Evolutionary conservation across 2,329 filamentous ascomycete species (phyloP).

Genomic region (Aspergillus carbonarius): DNA sequence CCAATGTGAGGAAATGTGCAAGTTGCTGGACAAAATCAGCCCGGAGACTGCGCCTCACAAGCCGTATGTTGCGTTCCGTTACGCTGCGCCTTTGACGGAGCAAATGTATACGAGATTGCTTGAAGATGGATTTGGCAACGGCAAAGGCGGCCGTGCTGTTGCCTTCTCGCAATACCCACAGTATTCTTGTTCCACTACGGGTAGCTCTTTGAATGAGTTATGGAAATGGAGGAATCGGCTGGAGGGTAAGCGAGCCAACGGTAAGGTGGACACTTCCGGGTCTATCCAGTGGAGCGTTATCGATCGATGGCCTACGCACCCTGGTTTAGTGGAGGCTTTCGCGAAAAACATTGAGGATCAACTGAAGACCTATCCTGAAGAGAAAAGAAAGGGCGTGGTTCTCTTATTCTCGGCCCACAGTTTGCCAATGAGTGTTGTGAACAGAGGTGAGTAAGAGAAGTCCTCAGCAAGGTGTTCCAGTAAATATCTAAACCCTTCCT

Average conservation of each 20-base stretch:
- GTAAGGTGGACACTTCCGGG: conserved; percentile 58
- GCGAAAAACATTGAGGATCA: conserved; percentile 88
- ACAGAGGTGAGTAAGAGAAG: conserved; percentile 62
- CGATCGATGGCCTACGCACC: conserved; percentile 93
- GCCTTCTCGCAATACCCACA: conserved; percentile 98
- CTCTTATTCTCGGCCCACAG: conserved; percentile 94
- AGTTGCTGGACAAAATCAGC: conserved; percentile 84
- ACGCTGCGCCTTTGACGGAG: conserved; percentile 89
- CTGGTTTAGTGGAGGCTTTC: conserved; percentile 86
- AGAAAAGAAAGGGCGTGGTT: conserved; percentile 75
- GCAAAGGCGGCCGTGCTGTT: conserved; percentile 87
- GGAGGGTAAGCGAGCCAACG: conserved; percentile 68
- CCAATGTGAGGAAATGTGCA: conserved; percentile 94
- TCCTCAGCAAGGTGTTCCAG: not conserved
- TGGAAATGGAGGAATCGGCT: conserved; percentile 93
- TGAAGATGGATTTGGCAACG: conserved; percentile 84
- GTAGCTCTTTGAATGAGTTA: conserved; percentile 91
- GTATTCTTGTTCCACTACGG: conserved; percentile 96
- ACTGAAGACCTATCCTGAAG: conserved; percentile 78
- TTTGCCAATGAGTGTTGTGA: conserved; percentile 95
- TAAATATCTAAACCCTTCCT: not conserved
- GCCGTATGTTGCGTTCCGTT: conserved; percentile 95
- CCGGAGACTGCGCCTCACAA: conserved; percentile 95
- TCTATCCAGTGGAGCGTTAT: conserved; percentile 95
- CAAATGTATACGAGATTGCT: conserved; percentile 84